These are phyloP conservation scores for Ceratopteris richardii DNA, from an alignment of 75 land plant species.

Conservation along the genomic window DNA sequence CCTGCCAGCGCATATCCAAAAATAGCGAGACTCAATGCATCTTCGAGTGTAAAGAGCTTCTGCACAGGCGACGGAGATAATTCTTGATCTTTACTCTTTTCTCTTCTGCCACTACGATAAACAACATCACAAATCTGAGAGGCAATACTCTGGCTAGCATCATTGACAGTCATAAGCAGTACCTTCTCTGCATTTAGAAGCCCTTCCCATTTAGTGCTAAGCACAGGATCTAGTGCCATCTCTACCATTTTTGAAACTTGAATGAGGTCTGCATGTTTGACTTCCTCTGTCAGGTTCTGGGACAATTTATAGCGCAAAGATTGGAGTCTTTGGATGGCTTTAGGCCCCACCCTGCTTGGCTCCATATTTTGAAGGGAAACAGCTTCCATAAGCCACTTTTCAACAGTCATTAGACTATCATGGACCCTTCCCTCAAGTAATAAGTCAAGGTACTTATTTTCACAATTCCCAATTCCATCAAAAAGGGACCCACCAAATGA, in stretches of 20 bases:
- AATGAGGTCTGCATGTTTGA: slow-evolving; percentile 68
- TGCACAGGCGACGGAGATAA: slow-evolving; percentile 3
- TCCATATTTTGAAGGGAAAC: slow-evolving; percentile 48
- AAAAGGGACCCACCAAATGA: slow-evolving; percentile 58
- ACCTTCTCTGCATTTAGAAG: slow-evolving; percentile 85
- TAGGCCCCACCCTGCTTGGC: slow-evolving; percentile 37
- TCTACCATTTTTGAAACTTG: slow-evolving; percentile 70
- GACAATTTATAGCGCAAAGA: slow-evolving; percentile 43
- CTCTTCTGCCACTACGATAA: slow-evolving; percentile 33
- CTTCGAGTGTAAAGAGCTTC: slow-evolving; percentile 57
- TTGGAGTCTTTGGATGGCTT: slow-evolving; percentile 43
- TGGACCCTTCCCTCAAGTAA: slow-evolving; percentile 68
- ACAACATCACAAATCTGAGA: slow-evolving; percentile 75
- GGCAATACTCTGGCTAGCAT: slow-evolving; percentile 74
- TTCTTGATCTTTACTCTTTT: slow-evolving; percentile 3
- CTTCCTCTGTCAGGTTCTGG: slow-evolving; percentile 33
- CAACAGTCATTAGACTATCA: slow-evolving; percentile 59
- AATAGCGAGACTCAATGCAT: slow-evolving; percentile 71
- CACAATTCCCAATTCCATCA: slow-evolving; percentile 42
- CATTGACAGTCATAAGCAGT: slow-evolving; percentile 57
- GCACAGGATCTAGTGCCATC: slow-evolving; percentile 36
- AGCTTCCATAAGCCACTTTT: slow-evolving; percentile 76
- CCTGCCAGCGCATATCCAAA: slow-evolving; percentile 90
- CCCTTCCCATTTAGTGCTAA: slow-evolving; percentile 71
- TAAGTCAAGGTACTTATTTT: slow-evolving; percentile 53